Conservation (phyloP, 2,329 filamentous ascomycete species). For the Talaromyces verruculosus region DNA sequence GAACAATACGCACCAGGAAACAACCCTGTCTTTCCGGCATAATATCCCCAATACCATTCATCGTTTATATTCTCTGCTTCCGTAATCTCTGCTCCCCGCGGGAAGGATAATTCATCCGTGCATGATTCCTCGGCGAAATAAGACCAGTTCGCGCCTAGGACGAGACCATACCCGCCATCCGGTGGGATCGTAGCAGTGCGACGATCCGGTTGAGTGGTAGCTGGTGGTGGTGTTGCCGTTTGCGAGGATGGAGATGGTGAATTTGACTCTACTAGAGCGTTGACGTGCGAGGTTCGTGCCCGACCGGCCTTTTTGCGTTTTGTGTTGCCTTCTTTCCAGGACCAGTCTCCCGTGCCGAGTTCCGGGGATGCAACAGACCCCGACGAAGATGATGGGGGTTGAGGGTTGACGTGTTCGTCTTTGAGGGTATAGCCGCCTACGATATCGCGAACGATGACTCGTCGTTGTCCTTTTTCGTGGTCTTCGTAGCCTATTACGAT, state of each 20-base stretch:
- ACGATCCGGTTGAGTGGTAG: not conserved
- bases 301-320: conserved; percentile 41
- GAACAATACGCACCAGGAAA: conserved; percentile 78
- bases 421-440: conserved; percentile 74
- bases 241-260: not conserved
- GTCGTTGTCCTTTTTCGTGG: conserved; percentile 63
- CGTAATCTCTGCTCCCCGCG: conserved; percentile 74
- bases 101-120: conserved; percentile 77
- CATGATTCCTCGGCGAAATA: conserved; percentile 66
- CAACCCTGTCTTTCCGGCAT: conserved; percentile 75
- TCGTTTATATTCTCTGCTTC: conserved; percentile 87
- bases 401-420: conserved; percentile 45
- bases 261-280: not conserved
- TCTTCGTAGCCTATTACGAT: conserved; percentile 74
- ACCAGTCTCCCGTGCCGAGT: conserved; percentile 39
- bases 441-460: conserved; percentile 67
- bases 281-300: conserved; percentile 28
- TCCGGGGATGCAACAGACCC: conserved; percentile 28
- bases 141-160: conserved; percentile 67
- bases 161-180: conserved; percentile 69
- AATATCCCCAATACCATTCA: conserved; percentile 86
- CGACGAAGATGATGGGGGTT: conserved; percentile 16
- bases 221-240: not conserved
- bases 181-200: conserved; percentile 60
- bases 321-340: conserved; percentile 43